phyloP scores from a whole-genome alignment of 345 rosid species.

The Orychophragmus violaceus region DNA sequence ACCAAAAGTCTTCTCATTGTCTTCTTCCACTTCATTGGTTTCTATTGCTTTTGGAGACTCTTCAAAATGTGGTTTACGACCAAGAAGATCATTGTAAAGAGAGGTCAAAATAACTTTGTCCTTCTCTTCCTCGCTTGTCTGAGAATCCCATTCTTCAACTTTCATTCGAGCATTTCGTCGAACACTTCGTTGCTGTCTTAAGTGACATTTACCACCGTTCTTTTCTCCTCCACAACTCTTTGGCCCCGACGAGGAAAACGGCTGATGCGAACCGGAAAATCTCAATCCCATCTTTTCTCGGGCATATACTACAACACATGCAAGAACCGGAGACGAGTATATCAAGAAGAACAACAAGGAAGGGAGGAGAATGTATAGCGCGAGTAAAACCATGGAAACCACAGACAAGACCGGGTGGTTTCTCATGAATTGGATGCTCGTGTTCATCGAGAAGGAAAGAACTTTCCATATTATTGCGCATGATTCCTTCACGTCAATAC shows the following conservation, averaged over 20 bases:
- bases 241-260: constrained; percentile 3
- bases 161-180: constrained; percentile 40
- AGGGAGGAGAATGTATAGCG: constrained; percentile 48
- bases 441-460: constrained; percentile 31
- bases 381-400: constrained; percentile 28
- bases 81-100: constrained; percentile 26
- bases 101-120: constrained; percentile 21
- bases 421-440: constrained; percentile 30
- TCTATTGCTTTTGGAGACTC: constrained; percentile 33
- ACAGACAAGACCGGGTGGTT: constrained; percentile 47
- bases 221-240: constrained; percentile 4
- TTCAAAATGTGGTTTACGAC: constrained; percentile 24
- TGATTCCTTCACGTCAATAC: constrained; percentile 39
- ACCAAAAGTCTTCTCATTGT: background rate
- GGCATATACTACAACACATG: constrained; percentile 30
- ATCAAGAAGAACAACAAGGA: constrained; percentile 48
- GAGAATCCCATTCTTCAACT: constrained; percentile 37
- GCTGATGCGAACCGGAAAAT: background rate
- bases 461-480: constrained; percentile 35
- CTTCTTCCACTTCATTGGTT: background rate
- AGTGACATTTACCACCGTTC: constrained; percentile 6
- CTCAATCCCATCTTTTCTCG: constrained; percentile 20
- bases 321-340: constrained; percentile 42
- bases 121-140: constrained; percentile 16
- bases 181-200: constrained; percentile 40